Evolutionary conservation across 306 rosid genomes (phyloP).

Genomic region (Sicyos baderoa): DNA sequence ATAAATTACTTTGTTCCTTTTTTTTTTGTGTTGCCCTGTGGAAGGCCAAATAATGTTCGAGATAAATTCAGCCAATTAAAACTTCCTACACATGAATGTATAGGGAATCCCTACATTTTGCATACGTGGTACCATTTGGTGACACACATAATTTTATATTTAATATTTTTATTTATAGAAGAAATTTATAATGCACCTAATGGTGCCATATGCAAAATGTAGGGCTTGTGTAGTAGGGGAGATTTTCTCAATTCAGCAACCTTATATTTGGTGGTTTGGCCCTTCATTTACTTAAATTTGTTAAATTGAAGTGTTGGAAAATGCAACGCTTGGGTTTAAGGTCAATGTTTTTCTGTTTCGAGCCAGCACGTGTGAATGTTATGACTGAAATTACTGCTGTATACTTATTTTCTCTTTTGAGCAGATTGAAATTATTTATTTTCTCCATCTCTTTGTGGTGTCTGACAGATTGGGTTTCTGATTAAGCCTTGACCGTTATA

Average conservation of each 20-base stretch:
- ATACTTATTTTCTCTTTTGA: background rate
- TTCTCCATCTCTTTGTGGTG: slow-evolving; percentile 12
- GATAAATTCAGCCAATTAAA: background rate
- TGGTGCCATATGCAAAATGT: too few species aligned
- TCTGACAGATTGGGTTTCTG: slow-evolving; percentile 10
- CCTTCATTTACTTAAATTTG: too few species aligned
- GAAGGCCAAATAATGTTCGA: background rate
- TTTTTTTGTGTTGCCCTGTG: background rate
- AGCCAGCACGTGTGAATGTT: background rate
- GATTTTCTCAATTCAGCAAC: background rate
- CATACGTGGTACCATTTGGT: too few species aligned
- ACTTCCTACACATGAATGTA: too few species aligned
- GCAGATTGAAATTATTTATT: slow-evolving; percentile 3
- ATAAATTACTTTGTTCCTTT: background rate
- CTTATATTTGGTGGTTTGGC: too few species aligned
- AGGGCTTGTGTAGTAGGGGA: too few species aligned
- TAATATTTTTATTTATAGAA: too few species aligned
- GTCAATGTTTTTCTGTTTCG: background rate
- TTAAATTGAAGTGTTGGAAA: background rate
- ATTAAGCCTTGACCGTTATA: background rate
- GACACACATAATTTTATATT: too few species aligned
- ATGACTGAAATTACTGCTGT: background rate
- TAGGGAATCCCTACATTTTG: too few species aligned
- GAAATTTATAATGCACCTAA: too few species aligned
- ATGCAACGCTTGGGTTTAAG: background rate